Base-by-base conservation (phyloP, 106 monocot genomes). In the Triglochin maritima region DNA sequence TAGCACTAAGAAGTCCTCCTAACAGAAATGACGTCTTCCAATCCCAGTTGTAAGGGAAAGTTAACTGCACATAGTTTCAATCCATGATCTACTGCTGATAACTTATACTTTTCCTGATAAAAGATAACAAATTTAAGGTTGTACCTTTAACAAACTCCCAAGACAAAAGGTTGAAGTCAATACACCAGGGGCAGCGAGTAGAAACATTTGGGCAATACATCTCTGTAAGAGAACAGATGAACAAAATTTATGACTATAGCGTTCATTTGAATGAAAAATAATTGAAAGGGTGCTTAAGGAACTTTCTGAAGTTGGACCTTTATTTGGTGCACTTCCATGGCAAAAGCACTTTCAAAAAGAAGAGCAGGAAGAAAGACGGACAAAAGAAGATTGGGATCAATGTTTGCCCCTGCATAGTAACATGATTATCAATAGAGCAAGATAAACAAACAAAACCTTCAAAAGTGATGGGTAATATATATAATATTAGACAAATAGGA, bases 261-360 rank as follows among this genome's bases (percentile, higher is more conserved):
- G 16, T 13, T 47, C 47, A 43, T 4, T 50, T 65, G 3, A 65
- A 64, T 45, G 46, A 51, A 8, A 59, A 3, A 17, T 16, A 55
- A 55, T 55, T 9, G 10, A 6, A 12, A 55, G 10, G 55, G 13
- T 55, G 55, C 11, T 9, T 55, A 55, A 12, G 55, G 7, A 52
- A 42, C 17, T 54, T 51, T 66, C 47, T 50, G 17, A 29, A 60
- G 15, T 7, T 47, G 17, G 69, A 98, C 96, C 88, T 98, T 91
- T 67, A 98, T 98, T 79, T 88, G 96, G 68, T 98, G 96, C 17
- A 98, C 66, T 71, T 98, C 96, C 96, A 98, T 88, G 59, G 96
- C 72, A 84, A 98, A 98, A 9, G 96, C 88, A 78, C 96, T 98
- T 69, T 98, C 96, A 76, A 98, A 98, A 49, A 98, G 86, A 82